A percentile compares a stretch with the other conserved stretches of the same genome.
Evolutionary conservation across 2,329 filamentous ascomycete species (phyloP).

Genomic region (Neophaeococcomyces aloes): DNA sequence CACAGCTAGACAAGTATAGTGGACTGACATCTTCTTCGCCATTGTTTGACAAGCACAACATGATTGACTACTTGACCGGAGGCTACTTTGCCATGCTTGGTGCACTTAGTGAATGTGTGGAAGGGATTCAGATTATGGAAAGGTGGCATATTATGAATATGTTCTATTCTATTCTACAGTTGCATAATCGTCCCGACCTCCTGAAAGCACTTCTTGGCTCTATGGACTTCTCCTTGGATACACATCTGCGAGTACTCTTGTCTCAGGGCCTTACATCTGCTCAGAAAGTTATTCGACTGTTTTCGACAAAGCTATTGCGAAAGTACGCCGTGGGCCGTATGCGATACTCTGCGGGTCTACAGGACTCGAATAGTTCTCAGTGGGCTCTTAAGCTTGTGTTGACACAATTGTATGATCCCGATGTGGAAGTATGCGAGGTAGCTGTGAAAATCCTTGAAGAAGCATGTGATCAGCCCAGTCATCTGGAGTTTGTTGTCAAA

Average conservation of each 20-base stretch:
- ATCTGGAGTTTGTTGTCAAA: slow-evolving; percentile 91
- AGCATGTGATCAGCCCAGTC: slow-evolving; percentile 83
- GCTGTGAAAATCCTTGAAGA: slow-evolving; percentile 97
- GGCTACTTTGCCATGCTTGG: slow-evolving; percentile 94
- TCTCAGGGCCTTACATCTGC: slow-evolving; percentile 89
- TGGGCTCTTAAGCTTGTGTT: slow-evolving; percentile 97
- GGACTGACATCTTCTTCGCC: slow-evolving; percentile 61
- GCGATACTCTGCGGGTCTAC: slow-evolving; percentile 27
- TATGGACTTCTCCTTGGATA: slow-evolving; percentile 81
- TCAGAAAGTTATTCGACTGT: slow-evolving; percentile 81
- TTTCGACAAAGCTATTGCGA: slow-evolving; percentile 73
- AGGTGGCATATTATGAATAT: slow-evolving; percentile 98
- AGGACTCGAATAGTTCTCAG: slow-evolving; percentile 57
- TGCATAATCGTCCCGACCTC: slow-evolving; percentile 81
- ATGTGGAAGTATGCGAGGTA: slow-evolving; percentile 90
- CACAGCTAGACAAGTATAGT: slow-evolving; percentile 81
- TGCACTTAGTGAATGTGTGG: slow-evolving; percentile 68
- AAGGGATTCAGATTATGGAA: slow-evolving; percentile 81
- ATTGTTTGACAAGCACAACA: slow-evolving; percentile 75
- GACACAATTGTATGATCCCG: slow-evolving; percentile 95
- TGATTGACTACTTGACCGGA: slow-evolving; percentile 75
- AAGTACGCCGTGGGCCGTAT: slow-evolving; percentile 65
- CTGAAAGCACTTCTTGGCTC: slow-evolving; percentile 80
- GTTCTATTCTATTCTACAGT: slow-evolving; percentile 96
- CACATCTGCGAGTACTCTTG: slow-evolving; percentile 81